Conservation (phyloP, 1,284 basidiomycete species). For the Irpex rosettiformis region DNA sequence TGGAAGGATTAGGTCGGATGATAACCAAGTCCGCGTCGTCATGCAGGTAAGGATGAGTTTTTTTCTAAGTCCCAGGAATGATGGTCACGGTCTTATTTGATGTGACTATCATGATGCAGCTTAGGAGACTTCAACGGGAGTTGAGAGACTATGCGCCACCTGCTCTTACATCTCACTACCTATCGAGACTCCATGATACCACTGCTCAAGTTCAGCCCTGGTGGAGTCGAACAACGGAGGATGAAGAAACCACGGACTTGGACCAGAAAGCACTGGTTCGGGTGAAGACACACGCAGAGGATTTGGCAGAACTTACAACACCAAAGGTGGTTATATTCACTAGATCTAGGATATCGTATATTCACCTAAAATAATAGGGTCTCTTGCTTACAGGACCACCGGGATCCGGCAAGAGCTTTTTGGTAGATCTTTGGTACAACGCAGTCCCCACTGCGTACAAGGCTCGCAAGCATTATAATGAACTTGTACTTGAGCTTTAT, state of each 20-base stretch:
- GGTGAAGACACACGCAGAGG: conserved; percentile 54
- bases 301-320: conserved; percentile 52
- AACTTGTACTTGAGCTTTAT: conserved; percentile 68
- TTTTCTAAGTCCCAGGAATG: no score
- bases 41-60: conserved; percentile 44
- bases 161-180: conserved; percentile 29
- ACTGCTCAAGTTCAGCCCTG: conserved; percentile 19
- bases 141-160: conserved; percentile 49
- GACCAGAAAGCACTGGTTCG: conserved; percentile 39
- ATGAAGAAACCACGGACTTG: conserved; percentile 16
- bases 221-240: conserved; percentile 23
- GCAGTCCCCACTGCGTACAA: conserved; percentile 58
- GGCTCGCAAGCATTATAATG: conserved; percentile 63
- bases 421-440: conserved; percentile 66
- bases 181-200: conserved; percentile 14
- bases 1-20: conserved; percentile 56
- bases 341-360: background rate
- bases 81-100: no score
- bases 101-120: conserved; percentile 27
- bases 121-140: conserved; percentile 43
- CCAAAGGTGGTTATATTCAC: conserved; percentile 42
- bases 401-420: conserved; percentile 72
- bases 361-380: conserved; percentile 41
- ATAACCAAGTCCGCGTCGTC: conserved; percentile 63
- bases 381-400: conserved; percentile 76